Base-by-base conservation (phyloP, 2,329 filamentous ascomycete genomes). In the Verticillium dahliae region DNA sequence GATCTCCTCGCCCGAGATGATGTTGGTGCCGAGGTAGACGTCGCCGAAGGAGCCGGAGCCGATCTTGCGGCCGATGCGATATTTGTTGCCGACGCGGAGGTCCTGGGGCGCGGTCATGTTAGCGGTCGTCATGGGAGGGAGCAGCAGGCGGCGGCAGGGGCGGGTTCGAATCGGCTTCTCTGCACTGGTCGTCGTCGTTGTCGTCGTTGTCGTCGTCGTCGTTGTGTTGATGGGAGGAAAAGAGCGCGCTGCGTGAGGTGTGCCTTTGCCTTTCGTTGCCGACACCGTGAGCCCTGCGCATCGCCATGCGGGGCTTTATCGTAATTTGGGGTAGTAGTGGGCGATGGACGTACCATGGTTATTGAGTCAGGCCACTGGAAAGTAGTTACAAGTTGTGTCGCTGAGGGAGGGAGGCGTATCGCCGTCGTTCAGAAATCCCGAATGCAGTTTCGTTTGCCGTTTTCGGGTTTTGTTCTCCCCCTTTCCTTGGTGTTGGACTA, bases 51-150 rank as follows among this genome's bases (percentile, higher is more conserved):
- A 93, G 69, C 95, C 95, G 70, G 92, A 97, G 70, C 95, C 95
- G 73, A 99, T 99, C 86, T 99, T 99, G 72, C 95, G 92, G 76
- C 95, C 95, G 78, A 99, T 98, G 72, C 95, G 92, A 87, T 99
- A 99, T 76, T 99, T 98, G 79, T 98, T 98, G 79, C 95, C 95
- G 80, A 99, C 95, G 74, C 95, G 92, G 72, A 99, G 88, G 87
- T 99, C 95, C 94, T 98, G 72, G 14, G 15, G 14, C 39, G 15
- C 5, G 6, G 39, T 41, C 6, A 56, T 41, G 39, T 41, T 41
- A 41, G 15, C 15, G 11, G 39, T n/a, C 6, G 39, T 13, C 15
- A 14, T 6, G 39, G 14, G 39, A 1, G 13, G 14, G 27, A 27
- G 27, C 27, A 41, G 39, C 6, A 6, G 39, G 15, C 39, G 15